Evolutionary conservation across 495 filamentous ascomycete species (phyloP), one percentile per base, ranked within the genome.

Genomic region (Xylaria telfairii): DNA sequence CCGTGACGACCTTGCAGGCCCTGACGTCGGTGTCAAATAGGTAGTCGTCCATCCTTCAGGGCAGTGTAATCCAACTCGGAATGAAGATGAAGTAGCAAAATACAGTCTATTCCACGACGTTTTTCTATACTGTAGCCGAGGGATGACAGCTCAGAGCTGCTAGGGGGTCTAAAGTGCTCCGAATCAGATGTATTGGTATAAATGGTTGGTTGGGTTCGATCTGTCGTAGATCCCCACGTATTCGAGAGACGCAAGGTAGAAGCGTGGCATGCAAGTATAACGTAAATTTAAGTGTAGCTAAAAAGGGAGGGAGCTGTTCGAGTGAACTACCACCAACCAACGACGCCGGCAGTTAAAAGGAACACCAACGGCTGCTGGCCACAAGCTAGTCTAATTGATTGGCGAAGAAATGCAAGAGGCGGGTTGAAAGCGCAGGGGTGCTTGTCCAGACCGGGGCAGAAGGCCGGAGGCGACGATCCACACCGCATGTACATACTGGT

Each of bases 31-130:
- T 28, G 61, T 77, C 73, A 56, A 88, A 88, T 74, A 87, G 80
- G 71, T 87, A 88, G 72, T 87, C 82, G 74, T 88, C 87, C 87
- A 88, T 88, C 41, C 70, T 77, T 67, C 65, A 53, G 59, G 46
- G 37, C 13, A 39, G 28, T 39, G 46, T 69, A 63, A 41, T 26
- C 37, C 26, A 34, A 39, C 56, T 51, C 37, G 47, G 19, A 56
- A 19, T 46, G 32, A 10, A 65, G 51, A 26, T 21, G 39, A 51
- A 64, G 30, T 3, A 26, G 17, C 19, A 34, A 54, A 26, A 24
- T 26, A 37, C 59, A 19, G 51, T 53, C 42, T 28, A 12, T 21
- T 42, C 56, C 54, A 49, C 26, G 51, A n/a, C 28, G 24, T 57
- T 60, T 67, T 49, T 24, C 56, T 60, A 2, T n/a, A 1, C 28